phyloP scores from a whole-genome alignment of 108 stramenopile species.

The Poteriospumella lacustris region DNA sequence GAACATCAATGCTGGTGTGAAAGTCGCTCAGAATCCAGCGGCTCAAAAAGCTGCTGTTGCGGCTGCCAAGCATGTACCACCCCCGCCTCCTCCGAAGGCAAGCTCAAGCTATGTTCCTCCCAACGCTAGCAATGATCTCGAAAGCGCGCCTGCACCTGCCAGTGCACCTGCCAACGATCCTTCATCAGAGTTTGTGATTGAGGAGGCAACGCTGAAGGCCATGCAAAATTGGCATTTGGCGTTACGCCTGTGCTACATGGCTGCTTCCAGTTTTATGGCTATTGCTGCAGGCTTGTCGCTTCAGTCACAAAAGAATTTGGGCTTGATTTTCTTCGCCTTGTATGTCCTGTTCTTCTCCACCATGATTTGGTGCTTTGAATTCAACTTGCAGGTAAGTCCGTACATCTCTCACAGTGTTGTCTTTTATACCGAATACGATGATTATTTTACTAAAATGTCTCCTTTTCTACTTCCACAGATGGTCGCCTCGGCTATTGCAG shows the following conservation, averaged over 20 bases:
- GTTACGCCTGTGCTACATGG: background rate
- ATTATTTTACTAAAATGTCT: background rate
- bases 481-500: background rate
- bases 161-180: background rate
- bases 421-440: background rate
- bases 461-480: background rate
- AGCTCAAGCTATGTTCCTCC: background rate
- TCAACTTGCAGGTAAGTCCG: background rate
- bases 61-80: background rate
- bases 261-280: background rate
- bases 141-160: background rate
- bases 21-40: background rate
- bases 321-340: background rate
- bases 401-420: background rate
- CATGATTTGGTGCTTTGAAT: conserved; percentile 2
- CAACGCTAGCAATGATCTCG: background rate
- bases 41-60: background rate
- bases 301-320: background rate
- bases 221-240: conserved; percentile 11
- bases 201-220: background rate
- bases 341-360: background rate
- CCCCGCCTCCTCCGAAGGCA: background rate
- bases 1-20: background rate
- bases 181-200: background rate
- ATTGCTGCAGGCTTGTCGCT: background rate